Evolutionary conservation across 1,284 basidiomycete species (phyloP).

Genomic region (Tylopilus orsonianus): DNA sequence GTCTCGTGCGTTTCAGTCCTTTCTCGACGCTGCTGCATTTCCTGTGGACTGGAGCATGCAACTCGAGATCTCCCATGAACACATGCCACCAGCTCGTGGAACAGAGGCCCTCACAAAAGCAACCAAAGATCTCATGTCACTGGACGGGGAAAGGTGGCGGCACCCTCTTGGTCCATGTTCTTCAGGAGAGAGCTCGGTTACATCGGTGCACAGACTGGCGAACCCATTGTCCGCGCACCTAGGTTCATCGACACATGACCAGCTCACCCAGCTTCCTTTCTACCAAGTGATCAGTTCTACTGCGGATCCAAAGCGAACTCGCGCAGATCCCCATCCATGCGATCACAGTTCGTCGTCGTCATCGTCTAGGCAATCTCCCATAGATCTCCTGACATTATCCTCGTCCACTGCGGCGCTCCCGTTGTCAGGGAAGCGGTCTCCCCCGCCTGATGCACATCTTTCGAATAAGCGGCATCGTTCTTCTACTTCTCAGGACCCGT

Average conservation of each 20-base stretch:
- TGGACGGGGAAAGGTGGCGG: constrained; percentile 32
- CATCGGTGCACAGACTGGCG: constrained; percentile 13
- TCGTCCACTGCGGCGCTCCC: constrained; percentile 12
- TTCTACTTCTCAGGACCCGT: constrained; percentile 9
- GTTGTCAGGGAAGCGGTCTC: constrained; percentile 30
- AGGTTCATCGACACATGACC: constrained; percentile 3
- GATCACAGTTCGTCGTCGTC: constrained; percentile 28
- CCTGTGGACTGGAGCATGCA: constrained; percentile 39
- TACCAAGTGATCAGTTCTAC: constrained; percentile 13
- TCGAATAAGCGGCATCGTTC: constrained; percentile 39
- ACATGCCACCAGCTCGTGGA: constrained; percentile 39
- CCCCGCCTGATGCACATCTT: constrained; percentile 24
- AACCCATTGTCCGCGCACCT: constrained; percentile 5
- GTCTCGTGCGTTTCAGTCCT: constrained; percentile 50
- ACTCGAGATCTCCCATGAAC: constrained; percentile 36
- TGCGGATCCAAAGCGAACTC: constrained; percentile 12
- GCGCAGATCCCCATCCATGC: constrained; percentile 8
- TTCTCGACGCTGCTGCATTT: constrained; percentile 47
- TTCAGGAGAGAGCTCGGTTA: constrained; percentile 10
- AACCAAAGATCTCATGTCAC: constrained; percentile 51
- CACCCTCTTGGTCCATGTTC: constrained; percentile 25
- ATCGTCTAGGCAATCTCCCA: constrained; percentile 32
- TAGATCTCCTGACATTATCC: constrained; percentile 20
- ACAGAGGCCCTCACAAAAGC: constrained; percentile 67
- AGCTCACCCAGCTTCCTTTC: constrained; percentile 16